Base-by-base conservation (phyloP, 2,329 filamentous ascomycete species). In the Shiraia bambusicola region DNA sequence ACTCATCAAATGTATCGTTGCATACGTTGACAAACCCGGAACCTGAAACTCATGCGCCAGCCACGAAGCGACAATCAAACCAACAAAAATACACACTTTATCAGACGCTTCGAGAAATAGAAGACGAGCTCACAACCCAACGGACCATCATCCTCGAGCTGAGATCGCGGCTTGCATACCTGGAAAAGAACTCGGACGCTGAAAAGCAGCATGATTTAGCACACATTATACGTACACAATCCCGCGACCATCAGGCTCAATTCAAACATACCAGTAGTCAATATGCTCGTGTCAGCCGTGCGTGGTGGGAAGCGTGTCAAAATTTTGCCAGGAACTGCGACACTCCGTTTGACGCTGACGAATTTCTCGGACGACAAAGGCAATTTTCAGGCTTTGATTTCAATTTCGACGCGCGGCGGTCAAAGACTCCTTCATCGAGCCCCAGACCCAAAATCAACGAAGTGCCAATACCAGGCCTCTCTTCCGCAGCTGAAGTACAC, bases 291-390 rank as follows among this genome's bases (percentile, higher is more conserved):
- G 57, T 59, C 31, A 43, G 47, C 25, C 45, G 43, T n/a, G 16
- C 43, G 7, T 62, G 60, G 50, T 63, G 61, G 60, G 45, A 64
- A 32, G 47, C 52, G 28, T 58, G 55, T 37, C 58, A 65, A 29
- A 58, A 54, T 32, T 60, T 62, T 15, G 56, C 54, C 2, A 32
- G 50, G 8, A 62, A 58, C 29, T 54, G 54, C n/a, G 56, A 61
- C 12, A 47, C 56, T 4, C 53, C 61, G 3, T 50, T 59, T 27
- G 56, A 49, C 30, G 59, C 51, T 8, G 42, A 40, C 16, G 61
- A 62, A 8, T 63, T 65, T 29, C 42, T 63, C 19, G 47, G 50
- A 5, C 59, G 59, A 3, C 56, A 60, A 2, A 42, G 40, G 29
- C 52, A 50, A 19, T 55, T 62, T 15, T 63, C 61, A 1, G 60